Evolutionary conservation across 108 stramenopile species (phyloP).

Genomic region (Licmophora abbreviata): DNA sequence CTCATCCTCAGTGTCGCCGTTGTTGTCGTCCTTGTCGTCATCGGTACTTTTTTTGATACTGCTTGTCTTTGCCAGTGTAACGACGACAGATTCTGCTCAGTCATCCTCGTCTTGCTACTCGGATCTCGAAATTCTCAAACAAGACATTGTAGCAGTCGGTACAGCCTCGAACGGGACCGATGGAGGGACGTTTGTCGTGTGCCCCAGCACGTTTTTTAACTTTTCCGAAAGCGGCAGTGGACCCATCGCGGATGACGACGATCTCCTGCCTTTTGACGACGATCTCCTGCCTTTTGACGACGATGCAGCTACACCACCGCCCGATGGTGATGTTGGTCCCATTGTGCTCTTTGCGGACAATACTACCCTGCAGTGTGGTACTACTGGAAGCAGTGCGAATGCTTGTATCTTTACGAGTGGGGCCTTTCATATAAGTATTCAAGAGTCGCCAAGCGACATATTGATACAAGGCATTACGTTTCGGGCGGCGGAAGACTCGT

Average conservation of each 20-base stretch:
- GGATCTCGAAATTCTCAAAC: background rate
- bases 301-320: too few relatives aligned
- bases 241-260: background rate
- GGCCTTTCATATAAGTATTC: too few relatives aligned
- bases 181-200: conserved; percentile 5
- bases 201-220: conserved; percentile 5
- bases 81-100: too few relatives aligned
- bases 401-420: conserved; percentile 6
- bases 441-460: too few relatives aligned
- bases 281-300: background rate
- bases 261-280: background rate
- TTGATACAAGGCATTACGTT: conserved; percentile 1
- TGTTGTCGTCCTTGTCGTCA: too few relatives aligned
- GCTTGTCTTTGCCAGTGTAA: too few relatives aligned
- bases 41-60: too few relatives aligned
- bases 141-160: conserved; percentile 1
- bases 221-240: conserved; percentile 5
- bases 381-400: background rate
- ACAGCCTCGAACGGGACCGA: background rate
- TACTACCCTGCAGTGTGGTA: conserved; percentile 5
- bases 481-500: background rate
- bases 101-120: too few relatives aligned
- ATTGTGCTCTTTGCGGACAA: background rate
- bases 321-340: background rate
- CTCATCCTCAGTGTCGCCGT: too few relatives aligned